phyloP scores from a whole-genome alignment of 2,329 filamentous ascomycete genomes.

The Endocalyx cinctus region DNA sequence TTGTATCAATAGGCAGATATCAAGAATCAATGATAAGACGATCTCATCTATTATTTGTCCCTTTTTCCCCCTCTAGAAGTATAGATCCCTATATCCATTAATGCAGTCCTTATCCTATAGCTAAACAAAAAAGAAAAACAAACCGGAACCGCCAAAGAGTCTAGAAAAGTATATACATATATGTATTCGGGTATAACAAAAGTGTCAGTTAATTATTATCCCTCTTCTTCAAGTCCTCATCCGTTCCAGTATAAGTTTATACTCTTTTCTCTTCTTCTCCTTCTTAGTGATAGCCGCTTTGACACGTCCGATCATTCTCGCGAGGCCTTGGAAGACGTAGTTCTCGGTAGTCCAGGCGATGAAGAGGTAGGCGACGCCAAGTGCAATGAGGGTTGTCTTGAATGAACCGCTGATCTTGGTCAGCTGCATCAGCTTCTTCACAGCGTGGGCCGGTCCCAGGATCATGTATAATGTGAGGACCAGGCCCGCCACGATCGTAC shows the following conservation, averaged over 20 bases:
- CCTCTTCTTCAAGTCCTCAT: too few species aligned
- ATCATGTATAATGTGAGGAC: constrained; percentile 75
- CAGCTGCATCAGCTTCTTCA: constrained; percentile 77
- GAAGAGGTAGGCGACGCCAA: constrained; percentile 66
- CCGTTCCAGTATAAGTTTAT: constrained; percentile 73
- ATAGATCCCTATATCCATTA: too few species aligned
- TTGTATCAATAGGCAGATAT: too few species aligned
- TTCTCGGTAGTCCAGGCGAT: constrained; percentile 69
- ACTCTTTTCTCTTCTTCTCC: constrained; percentile 77
- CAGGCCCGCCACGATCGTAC: constrained; percentile 67
- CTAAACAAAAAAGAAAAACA: too few species aligned
- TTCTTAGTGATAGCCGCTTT: constrained; percentile 54
- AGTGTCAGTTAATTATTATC: too few species aligned
- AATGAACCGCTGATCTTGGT: constrained; percentile 72
- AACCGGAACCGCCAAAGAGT: too few species aligned
- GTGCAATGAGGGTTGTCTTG: constrained; percentile 63
- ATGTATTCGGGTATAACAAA: too few species aligned
- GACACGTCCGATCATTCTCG: constrained; percentile 59
- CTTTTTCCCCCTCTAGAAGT: too few species aligned
- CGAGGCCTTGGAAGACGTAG: constrained; percentile 63
- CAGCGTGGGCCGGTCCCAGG: constrained; percentile 63
- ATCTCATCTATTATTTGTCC: too few species aligned
- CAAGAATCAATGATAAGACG: too few species aligned
- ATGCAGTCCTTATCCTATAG: too few species aligned
- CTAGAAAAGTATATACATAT: too few species aligned